Conservation (phyloP, 2,329 filamentous ascomycete species). For the Fusarium zealandicum region DNA sequence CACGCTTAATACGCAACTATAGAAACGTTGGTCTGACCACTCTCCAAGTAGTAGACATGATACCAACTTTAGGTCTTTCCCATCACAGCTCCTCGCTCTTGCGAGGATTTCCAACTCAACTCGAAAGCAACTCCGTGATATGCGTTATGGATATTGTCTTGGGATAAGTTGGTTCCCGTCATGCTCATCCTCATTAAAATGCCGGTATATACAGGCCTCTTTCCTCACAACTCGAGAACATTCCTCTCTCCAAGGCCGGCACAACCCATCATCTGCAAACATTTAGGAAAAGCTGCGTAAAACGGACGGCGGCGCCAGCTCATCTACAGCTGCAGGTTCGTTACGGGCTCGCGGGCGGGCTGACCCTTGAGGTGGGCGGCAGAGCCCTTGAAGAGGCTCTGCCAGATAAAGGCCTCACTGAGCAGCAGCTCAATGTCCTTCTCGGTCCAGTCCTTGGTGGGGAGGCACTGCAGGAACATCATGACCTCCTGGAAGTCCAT, state of each 20-base stretch:
- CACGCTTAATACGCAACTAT: conserved; percentile 21
- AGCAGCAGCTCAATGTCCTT: conserved; percentile 96
- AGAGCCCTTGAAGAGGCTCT: conserved; percentile 94
- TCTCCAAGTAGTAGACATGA: conserved; percentile 19
- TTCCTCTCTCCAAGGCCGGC: neutral
- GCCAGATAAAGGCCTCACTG: conserved; percentile 98
- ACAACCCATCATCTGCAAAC: conserved; percentile 13
- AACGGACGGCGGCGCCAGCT: neutral
- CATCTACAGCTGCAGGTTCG: conserved; percentile 48
- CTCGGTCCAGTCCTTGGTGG: conserved; percentile 93
- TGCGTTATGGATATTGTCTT: conserved; percentile 2
- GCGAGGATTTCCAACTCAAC: neutral
- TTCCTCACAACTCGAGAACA: conserved; percentile 3
- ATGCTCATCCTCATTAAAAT: conserved; percentile 35
- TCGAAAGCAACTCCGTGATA: neutral
- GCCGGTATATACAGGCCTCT: conserved; percentile 27
- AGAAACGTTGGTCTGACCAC: conserved; percentile 16
- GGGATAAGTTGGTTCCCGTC: conserved; percentile 8
- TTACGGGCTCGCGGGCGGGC: conserved; percentile 46
- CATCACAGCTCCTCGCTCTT: neutral
- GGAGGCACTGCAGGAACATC: conserved; percentile 98
- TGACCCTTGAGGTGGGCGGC: conserved; percentile 81
- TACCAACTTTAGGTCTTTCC: conserved; percentile 6
- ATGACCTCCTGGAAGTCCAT: conserved; percentile 99
- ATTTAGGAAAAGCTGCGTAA: conserved; percentile 2